Conservation (phyloP, 805 yeast genomes). For the Candida oleophila region DNA sequence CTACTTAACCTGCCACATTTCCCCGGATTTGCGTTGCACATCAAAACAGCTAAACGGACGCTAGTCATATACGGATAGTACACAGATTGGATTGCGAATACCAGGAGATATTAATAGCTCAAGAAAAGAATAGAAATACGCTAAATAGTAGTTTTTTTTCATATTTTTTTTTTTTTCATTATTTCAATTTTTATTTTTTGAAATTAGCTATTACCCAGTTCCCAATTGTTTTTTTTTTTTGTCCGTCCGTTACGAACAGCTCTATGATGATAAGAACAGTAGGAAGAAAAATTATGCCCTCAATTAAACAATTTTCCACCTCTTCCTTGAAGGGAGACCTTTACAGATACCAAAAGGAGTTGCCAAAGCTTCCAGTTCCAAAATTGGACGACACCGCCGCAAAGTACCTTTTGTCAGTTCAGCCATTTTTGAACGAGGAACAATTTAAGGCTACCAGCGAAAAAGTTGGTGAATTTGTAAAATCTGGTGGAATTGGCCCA, state of each 20-base stretch:
- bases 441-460: constrained; percentile 51
- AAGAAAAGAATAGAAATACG: background rate
- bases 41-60: too few relatives aligned
- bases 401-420: constrained; percentile 68
- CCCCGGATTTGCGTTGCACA: background rate
- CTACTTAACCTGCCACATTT: background rate
- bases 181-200: background rate
- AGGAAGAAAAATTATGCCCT: constrained; percentile 5
- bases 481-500: constrained; percentile 62
- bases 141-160: background rate
- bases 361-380: constrained; percentile 90
- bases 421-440: constrained; percentile 58
- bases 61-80: too few relatives aligned
- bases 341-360: constrained; percentile 64
- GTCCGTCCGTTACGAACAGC: too few relatives aligned
- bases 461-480: constrained; percentile 64
- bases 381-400: constrained; percentile 65
- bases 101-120: too few relatives aligned
- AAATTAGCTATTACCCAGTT: too few relatives aligned
- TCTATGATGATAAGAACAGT: background rate
- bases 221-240: too few relatives aligned
- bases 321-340: constrained; percentile 58
- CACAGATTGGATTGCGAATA: too few relatives aligned
- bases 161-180: background rate
- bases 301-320: constrained; percentile 22